phyloP scores from a whole-genome alignment of 2,329 filamentous ascomycete species.

The Scopulariopsis brevicaulis region DNA sequence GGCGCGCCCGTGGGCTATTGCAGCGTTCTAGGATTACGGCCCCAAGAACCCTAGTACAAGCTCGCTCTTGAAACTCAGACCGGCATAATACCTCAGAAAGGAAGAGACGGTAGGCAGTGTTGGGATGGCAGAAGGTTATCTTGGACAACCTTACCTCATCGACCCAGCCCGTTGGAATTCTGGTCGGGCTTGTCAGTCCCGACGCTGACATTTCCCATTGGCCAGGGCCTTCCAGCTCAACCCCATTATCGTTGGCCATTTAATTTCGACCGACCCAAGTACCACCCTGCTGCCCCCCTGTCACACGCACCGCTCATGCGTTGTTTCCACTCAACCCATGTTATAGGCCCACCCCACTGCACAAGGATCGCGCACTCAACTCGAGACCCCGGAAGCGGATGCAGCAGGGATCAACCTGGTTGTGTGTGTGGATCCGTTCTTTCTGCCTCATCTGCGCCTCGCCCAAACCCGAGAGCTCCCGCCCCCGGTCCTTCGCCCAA shows the following conservation, averaged over 20 bases:
- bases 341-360: background rate
- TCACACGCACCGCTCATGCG: slow-evolving; percentile 38
- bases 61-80: too few relatives aligned
- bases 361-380: background rate
- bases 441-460: slow-evolving; percentile 14
- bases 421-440: slow-evolving; percentile 15
- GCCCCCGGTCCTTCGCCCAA: slow-evolving; percentile 11
- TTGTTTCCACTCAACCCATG: slow-evolving; percentile 21
- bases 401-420: background rate
- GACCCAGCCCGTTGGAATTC: slow-evolving; percentile 20
- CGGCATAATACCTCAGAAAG: too few relatives aligned
- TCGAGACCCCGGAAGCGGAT: background rate
- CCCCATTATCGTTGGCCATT: slow-evolving; percentile 36
- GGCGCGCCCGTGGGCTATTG: too few relatives aligned
- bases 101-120: too few relatives aligned
- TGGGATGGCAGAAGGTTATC: background rate
- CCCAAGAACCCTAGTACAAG: too few relatives aligned
- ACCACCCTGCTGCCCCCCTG: slow-evolving; percentile 28
- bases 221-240: slow-evolving; percentile 33
- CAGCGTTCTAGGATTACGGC: too few relatives aligned
- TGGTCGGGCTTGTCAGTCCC: slow-evolving; percentile 31
- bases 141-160: slow-evolving; percentile 1
- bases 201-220: slow-evolving; percentile 35
- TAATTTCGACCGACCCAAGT: slow-evolving; percentile 27
- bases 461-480: slow-evolving; percentile 14